These are phyloP conservation scores for Roridomyces roridus DNA, from an alignment of 768 basidiomycete species.

Conservation along the genomic window DNA sequence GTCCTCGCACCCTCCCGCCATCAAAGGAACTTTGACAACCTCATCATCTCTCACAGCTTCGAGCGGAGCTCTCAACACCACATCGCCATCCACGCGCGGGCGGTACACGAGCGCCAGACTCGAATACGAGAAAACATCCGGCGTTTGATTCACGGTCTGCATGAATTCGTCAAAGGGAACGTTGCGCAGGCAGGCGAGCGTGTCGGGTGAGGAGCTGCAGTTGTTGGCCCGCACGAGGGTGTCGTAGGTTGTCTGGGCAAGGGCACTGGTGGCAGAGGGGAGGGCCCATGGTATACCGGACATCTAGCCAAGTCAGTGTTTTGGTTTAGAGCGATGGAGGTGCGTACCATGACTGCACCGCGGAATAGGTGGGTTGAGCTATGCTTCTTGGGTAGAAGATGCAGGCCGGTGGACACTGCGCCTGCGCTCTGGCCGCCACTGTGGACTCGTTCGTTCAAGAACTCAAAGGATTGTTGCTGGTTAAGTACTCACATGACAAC, in stretches of 20 bases:
- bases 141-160: constrained; percentile 38
- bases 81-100: constrained; percentile 45
- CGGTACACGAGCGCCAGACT: constrained; percentile 40
- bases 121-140: constrained; percentile 36
- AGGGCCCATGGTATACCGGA: neutral
- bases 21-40: constrained; percentile 30
- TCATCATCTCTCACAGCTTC: constrained; percentile 38
- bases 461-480: too few relatives aligned
- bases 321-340: too few relatives aligned
- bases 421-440: neutral
- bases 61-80: constrained; percentile 40
- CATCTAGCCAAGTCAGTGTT: neutral
- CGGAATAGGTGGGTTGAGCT: neutral
- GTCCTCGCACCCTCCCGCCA: neutral
- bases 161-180: constrained; percentile 37
- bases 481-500: neutral
- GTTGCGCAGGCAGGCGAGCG: constrained; percentile 39
- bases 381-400: neutral
- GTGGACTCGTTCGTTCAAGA: neutral
- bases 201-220: constrained; percentile 33
- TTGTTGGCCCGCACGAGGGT: constrained; percentile 8
- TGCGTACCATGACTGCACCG: constrained; percentile 16
- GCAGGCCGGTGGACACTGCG: neutral
- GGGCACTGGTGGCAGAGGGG: neutral
- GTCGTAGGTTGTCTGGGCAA: constrained; percentile 5